Conservation (phyloP, 2,329 filamentous ascomycete species). For the Claviceps quebecensis region DNA sequence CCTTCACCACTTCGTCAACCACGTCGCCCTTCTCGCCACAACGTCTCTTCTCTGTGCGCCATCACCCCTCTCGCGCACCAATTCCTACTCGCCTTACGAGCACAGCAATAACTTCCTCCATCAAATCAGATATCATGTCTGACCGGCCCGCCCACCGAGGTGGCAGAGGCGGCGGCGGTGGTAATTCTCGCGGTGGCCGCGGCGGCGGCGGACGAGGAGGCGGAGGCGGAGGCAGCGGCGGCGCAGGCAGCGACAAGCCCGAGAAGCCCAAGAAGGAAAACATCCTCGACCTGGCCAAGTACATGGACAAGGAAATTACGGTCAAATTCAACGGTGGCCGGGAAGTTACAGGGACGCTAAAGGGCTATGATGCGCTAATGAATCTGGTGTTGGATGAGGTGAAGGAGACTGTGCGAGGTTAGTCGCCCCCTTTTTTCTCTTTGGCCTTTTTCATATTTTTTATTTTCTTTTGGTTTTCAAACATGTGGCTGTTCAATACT, state of each 20-base stretch:
- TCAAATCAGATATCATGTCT: slow-evolving; percentile 25
- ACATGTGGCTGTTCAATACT: too few relatives aligned
- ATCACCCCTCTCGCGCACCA: not conserved
- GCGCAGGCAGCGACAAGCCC: slow-evolving; percentile 33
- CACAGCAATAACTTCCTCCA: not conserved
- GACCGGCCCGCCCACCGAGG: slow-evolving; percentile 35
- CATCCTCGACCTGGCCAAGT: slow-evolving; percentile 87
- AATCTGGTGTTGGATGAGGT: slow-evolving; percentile 94
- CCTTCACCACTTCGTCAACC: too few relatives aligned
- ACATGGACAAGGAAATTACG: slow-evolving; percentile 89
- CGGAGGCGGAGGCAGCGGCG: slow-evolving; percentile 23
- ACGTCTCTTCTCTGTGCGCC: not conserved
- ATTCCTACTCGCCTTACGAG: not conserved
- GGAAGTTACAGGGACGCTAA: slow-evolving; percentile 79
- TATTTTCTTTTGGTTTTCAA: too few relatives aligned
- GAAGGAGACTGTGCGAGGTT: slow-evolving; percentile 78
- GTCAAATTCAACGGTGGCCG: slow-evolving; percentile 95
- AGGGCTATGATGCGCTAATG: slow-evolving; percentile 96
- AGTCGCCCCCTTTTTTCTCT: slow-evolving; percentile 10
- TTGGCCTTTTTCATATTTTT: not conserved
- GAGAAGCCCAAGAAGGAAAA: slow-evolving; percentile 96
- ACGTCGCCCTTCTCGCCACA: too few relatives aligned
- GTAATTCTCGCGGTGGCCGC: slow-evolving; percentile 17
- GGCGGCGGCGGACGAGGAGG: slow-evolving; percentile 22
- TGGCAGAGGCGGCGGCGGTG: slow-evolving; percentile 25